Conservation (phyloP, 1,284 basidiomycete species). For the Cutaneotrichosporon curvatum region DNA sequence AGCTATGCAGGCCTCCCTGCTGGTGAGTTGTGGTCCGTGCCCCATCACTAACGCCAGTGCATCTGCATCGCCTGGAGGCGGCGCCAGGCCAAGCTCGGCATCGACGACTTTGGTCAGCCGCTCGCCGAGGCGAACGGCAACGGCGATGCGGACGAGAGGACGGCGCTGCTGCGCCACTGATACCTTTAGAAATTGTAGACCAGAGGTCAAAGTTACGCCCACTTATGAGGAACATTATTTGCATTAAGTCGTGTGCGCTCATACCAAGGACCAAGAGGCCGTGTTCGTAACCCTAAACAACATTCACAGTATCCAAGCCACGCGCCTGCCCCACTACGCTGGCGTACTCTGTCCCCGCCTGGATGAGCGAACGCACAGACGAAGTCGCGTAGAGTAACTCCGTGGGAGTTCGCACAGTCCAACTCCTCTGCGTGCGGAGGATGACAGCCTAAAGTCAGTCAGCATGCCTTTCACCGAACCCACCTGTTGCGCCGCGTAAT, state of each 20-base stretch:
- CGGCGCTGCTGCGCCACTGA: conserved; percentile 1
- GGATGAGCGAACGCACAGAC: conserved; percentile 30
- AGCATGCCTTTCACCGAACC: conserved; percentile 4
- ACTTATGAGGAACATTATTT: no score
- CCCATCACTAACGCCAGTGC: conserved; percentile 26
- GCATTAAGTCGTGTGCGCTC: no score
- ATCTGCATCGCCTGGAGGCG: conserved; percentile 76
- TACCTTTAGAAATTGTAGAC: no score
- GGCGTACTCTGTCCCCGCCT: conserved; percentile 25
- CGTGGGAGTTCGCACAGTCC: conserved; percentile 77
- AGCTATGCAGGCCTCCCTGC: conserved; percentile 71
- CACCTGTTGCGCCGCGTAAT: conserved; percentile 88
- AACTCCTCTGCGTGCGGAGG: conserved; percentile 81
- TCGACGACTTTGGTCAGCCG: conserved; percentile 86
- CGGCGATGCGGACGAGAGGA: background rate
- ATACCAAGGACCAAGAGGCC: no score
- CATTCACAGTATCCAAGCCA: no score
- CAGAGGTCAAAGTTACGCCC: no score
- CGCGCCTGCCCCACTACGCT: background rate
- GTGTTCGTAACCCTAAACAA: no score
- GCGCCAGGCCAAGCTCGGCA: conserved; percentile 64
- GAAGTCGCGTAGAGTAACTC: conserved; percentile 78
- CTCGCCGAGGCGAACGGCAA: background rate
- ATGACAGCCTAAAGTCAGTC: conserved; percentile 66
- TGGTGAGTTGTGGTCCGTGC: conserved; percentile 45